phyloP scores from a whole-genome alignment of 805 yeast genomes.

The Maudiozyma turicensis region DNA sequence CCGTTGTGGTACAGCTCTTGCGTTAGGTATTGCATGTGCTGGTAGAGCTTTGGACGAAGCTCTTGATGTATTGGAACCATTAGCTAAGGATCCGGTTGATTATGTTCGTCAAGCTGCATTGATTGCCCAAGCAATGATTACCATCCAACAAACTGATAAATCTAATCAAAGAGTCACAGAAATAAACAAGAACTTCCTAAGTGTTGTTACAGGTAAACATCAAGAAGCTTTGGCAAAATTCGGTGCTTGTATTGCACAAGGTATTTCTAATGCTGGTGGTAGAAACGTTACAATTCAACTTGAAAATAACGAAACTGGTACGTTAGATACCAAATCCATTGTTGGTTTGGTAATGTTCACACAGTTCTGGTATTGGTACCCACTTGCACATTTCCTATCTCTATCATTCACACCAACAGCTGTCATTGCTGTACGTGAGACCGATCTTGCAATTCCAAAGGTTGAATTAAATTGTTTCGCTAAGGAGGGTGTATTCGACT shows the following conservation, averaged over 20 bases:
- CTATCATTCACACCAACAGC: slow-evolving; percentile 90
- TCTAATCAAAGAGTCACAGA: slow-evolving; percentile 70
- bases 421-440: slow-evolving; percentile 67
- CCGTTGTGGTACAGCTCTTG: slow-evolving; percentile 96
- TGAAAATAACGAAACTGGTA: slow-evolving; percentile 81
- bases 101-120: slow-evolving; percentile 97
- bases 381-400: slow-evolving; percentile 84
- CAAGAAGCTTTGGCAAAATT: slow-evolving; percentile 96
- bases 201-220: slow-evolving; percentile 74
- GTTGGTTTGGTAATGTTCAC: slow-evolving; percentile 84
- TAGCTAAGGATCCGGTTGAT: slow-evolving; percentile 89
- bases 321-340: slow-evolving; percentile 81
- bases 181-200: slow-evolving; percentile 63
- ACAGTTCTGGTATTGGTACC: slow-evolving; percentile 99
- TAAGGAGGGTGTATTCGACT: slow-evolving; percentile 69
- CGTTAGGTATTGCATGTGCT: slow-evolving; percentile 93
- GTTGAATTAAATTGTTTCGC: slow-evolving; percentile 74
- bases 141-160: slow-evolving; percentile 80
- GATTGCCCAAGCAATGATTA: slow-evolving; percentile 83
- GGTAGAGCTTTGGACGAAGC: slow-evolving; percentile 87
- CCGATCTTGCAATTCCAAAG: slow-evolving; percentile 78
- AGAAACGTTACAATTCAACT: slow-evolving; percentile 90
- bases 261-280: slow-evolving; percentile 98
- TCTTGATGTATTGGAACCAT: slow-evolving; percentile 82
- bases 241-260: slow-evolving; percentile 95